phyloP scores from a whole-genome alignment of 495 filamentous ascomycete species.

The Aspergillus carlsbadensis region DNA sequence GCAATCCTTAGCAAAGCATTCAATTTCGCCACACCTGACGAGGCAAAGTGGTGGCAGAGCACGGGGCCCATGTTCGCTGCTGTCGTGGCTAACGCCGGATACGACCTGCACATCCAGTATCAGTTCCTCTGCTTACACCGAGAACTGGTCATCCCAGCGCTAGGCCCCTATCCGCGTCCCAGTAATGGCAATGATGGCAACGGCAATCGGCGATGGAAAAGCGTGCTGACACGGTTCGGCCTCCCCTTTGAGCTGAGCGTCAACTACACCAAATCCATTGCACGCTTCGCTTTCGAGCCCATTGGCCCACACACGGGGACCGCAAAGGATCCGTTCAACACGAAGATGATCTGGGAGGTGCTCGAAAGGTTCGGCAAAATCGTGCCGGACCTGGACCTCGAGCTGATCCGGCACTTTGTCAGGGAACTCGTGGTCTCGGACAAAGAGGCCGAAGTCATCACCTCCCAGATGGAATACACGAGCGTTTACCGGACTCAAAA shows the following conservation, averaged over 20 bases:
- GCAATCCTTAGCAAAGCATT: background rate
- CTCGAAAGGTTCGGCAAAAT: background rate
- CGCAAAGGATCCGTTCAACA: slow-evolving; percentile 17
- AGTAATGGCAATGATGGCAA: background rate
- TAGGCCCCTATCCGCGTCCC: background rate
- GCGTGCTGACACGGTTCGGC: background rate
- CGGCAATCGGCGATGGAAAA: background rate
- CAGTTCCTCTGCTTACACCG: background rate
- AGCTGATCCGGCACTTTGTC: background rate
- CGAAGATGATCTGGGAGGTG: slow-evolving; percentile 5
- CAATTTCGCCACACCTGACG: background rate
- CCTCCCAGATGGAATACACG: background rate
- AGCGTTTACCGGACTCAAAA: slow-evolving; percentile 12
- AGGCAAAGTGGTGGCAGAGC: background rate
- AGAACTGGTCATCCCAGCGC: background rate
- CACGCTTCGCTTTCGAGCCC: slow-evolving; percentile 19
- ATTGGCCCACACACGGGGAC: slow-evolving; percentile 6
- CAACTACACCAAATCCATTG: slow-evolving; percentile 11
- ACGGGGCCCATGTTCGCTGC: background rate
- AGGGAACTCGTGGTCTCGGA: background rate
- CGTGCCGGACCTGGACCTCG: background rate
- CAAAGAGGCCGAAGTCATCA: background rate
- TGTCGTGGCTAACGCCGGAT: background rate
- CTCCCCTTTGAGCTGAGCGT: slow-evolving; percentile 20
- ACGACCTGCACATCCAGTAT: background rate